Conservation (phyloP, 768 basidiomycete genomes). For the Amanita brunnescens region DNA sequence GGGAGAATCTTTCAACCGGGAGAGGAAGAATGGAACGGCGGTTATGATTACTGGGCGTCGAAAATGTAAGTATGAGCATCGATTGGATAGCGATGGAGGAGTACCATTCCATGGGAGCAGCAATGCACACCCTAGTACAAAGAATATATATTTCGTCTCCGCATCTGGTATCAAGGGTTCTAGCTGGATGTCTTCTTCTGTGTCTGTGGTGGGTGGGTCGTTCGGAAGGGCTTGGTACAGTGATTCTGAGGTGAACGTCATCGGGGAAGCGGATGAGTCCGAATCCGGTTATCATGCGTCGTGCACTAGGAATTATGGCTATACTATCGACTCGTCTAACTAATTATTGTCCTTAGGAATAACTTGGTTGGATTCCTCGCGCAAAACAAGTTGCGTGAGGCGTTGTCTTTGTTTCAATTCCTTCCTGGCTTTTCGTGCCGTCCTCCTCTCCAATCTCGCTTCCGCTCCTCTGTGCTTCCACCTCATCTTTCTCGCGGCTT, state of each 20-base stretch:
- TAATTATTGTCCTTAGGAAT: constrained; percentile 28
- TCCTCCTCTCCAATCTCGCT: constrained; percentile 46
- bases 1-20: constrained; percentile 54
- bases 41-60: constrained; percentile 65
- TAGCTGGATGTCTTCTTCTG: constrained; percentile 9
- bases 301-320: no score
- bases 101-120: constrained; percentile 89
- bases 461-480: constrained; percentile 41
- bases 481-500: constrained; percentile 52
- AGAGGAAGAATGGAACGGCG: constrained; percentile 72
- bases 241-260: constrained; percentile 24
- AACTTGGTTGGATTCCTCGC: constrained; percentile 51
- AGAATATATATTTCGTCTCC: constrained; percentile 52
- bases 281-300: neutral
- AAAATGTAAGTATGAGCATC: neutral
- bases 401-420: constrained; percentile 45
- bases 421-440: constrained; percentile 43
- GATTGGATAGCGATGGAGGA: constrained; percentile 12
- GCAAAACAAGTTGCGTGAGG: constrained; percentile 44
- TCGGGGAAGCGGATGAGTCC: constrained; percentile 8
- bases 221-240: constrained; percentile 31
- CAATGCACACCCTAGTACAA: constrained; percentile 69
- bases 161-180: constrained; percentile 12
- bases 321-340: no score
- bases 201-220: neutral